phyloP scores from a whole-genome alignment of 2,329 filamentous ascomycete species.

The Mollisia scopiformis region DNA sequence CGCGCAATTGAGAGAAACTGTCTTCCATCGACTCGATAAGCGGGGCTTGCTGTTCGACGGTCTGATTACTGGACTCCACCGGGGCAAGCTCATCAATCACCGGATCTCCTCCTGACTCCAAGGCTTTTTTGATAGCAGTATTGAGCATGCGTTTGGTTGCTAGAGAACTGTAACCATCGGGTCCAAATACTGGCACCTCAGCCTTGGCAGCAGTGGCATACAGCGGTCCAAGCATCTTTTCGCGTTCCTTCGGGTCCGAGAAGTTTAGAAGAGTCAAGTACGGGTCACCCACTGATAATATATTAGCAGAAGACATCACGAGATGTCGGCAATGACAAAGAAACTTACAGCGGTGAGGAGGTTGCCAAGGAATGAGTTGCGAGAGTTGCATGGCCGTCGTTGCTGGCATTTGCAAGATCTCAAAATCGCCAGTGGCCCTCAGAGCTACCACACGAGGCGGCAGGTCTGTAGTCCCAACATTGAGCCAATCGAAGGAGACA shows the following conservation, averaged over 20 bases:
- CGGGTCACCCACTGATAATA: constrained; percentile 46
- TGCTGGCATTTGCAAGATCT: constrained; percentile 64
- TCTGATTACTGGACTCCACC: background rate
- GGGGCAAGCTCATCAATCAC: constrained; percentile 25
- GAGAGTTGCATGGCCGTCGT: constrained; percentile 60
- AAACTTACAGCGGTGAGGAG: constrained; percentile 51
- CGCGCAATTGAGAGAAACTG: constrained; percentile 17
- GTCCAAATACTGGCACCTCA: constrained; percentile 60
- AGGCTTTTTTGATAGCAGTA: constrained; percentile 31
- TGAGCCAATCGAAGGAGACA: constrained; percentile 71
- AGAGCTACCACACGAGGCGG: constrained; percentile 62
- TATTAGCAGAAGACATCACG: constrained; percentile 31
- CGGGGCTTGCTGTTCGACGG: background rate
- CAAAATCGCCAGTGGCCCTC: constrained; percentile 62
- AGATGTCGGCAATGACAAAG: background rate
- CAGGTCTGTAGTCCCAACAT: constrained; percentile 56
- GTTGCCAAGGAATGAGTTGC: constrained; percentile 63
- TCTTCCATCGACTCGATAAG: constrained; percentile 11
- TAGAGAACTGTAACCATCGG: constrained; percentile 46
- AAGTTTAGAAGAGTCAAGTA: constrained; percentile 63
- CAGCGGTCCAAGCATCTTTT: constrained; percentile 56
- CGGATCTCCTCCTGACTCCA: constrained; percentile 25
- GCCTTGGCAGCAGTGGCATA: constrained; percentile 56
- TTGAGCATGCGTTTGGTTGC: constrained; percentile 27
- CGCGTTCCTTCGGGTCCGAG: constrained; percentile 52